Base-by-base conservation (phyloP, 1,284 basidiomycete species). In the Paramarasmius palmivorus region DNA sequence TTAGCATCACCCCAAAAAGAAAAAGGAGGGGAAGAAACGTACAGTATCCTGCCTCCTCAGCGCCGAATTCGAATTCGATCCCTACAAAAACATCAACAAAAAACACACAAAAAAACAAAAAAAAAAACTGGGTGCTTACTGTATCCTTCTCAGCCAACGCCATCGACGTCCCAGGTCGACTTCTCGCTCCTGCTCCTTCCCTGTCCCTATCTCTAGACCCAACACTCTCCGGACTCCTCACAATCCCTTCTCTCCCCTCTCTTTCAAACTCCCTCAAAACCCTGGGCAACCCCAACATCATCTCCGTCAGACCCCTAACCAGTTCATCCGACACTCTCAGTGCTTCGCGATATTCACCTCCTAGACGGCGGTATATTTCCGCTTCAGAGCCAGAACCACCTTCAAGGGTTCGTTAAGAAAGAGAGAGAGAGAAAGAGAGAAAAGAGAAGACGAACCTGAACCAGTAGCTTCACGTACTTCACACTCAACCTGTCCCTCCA, bases 241-340 rank as follows among this genome's bases (percentile, higher is more conserved):
- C 12, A 26, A 17, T 29, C 7, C 12, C n/a, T 10, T 32, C 44
- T 29, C n/a, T 29, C 17, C 44, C 14, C 7, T 8, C 25, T 32
- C 9, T 12, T 12, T n/a, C n/a, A 17, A 42, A 8, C 19, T 9
- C 26, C 19, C 44, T 6, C 20, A 10, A 32, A 64, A 29, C 60
- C 55, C 32, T 60, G 59, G 14, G 62, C 65, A 46, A 68, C 70
- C 15, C 69, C 70, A 35, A 76, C 63, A 49, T 91, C 89, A 54
- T 82, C 77, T 81, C 82, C 2, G 90, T 92, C 65, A 89, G 74
- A 8, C 81, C 83, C 49, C 90, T 73, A 1, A 92, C 84, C 39
- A 90, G 72, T 63, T 92, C 90, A 64, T 92, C 90, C 56, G 86
- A 87, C 46, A 83, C 76, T 60, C 86, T 74, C 56, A 88, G 59